Base-by-base conservation (phyloP, 2,329 filamentous ascomycete genomes). In the Aschersonia sp. region DNA sequence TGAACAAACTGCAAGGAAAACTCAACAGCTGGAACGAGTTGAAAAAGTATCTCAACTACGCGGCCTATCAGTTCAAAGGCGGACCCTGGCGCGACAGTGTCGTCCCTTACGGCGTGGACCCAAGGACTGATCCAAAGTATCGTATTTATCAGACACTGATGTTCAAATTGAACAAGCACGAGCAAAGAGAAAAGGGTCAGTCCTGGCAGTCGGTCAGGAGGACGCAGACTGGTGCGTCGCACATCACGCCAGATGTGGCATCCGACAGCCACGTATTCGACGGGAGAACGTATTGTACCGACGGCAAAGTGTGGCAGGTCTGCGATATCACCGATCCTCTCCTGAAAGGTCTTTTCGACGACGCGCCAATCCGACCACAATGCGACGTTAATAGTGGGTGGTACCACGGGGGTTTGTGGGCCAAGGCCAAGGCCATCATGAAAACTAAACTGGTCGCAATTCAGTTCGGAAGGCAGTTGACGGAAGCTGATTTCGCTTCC, bases 231-330 rank as follows among this genome's bases (percentile, higher is more conserved):
- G 64, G 62, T 11, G 65, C 67, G 31, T 58, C 66, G 6, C 67
- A 64, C 22, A 63, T 61, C 48, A 61, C 64, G 35, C 53, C 62
- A 8, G 66, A 66, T 43, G 65, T 66, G 30, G 60, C 66, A 35
- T 64, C 62, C 22, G 61, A 68, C 32, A 81, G 73, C 47, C 89
- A 97, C 62, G 69, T 90, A 1, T 97, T 95, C 63, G 87, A 94
- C 51, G 90, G 90, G 44, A 71, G 79, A 50, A 75, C 74, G 2
- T 78, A 90, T 47, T 78, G 79, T 12, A 76, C 77, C 1, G 88
- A 95, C 57, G 88, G 88, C 40, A 92, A 92, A 57, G 82, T 92
- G 45, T 98, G 88, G 84, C 92, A 97, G 69, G 76, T 94, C 30
- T 94, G 88, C 66, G 92, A 98, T 62, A 83, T 97, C 47, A 83